These are phyloP conservation scores for Allantophomopsis cytisporea DNA, from an alignment of 2,329 filamentous ascomycete species.

Conservation along the genomic window DNA sequence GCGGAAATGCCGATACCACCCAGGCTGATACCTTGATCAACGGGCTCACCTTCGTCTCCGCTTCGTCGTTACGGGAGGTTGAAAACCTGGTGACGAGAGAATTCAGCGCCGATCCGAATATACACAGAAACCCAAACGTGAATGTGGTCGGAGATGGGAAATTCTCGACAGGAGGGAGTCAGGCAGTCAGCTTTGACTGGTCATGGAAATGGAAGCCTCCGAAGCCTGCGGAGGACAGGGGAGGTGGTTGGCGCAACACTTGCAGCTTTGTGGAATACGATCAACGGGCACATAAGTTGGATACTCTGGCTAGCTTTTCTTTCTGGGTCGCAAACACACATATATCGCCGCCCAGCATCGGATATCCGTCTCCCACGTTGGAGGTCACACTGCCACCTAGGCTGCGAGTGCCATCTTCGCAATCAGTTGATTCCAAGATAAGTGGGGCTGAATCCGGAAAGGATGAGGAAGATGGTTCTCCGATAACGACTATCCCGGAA, in stretches of 20 bases:
- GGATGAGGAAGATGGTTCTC: constrained; percentile 35
- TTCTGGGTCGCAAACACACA: constrained; percentile 81
- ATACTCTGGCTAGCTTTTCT: constrained; percentile 82
- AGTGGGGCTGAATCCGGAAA: constrained; percentile 47
- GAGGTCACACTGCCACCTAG: constrained; percentile 61
- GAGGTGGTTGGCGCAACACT: constrained; percentile 87
- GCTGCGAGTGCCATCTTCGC: constrained; percentile 71
- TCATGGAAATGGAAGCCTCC: constrained; percentile 95
- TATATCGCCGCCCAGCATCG: constrained; percentile 42
- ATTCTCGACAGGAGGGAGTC: constrained; percentile 69
- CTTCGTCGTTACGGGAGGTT: constrained; percentile 71
- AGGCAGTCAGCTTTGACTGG: constrained; percentile 85
- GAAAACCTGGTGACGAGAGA: constrained; percentile 90
- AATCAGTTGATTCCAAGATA: constrained; percentile 73
- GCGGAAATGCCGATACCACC: constrained; percentile 29
- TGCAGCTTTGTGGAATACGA: constrained; percentile 99
- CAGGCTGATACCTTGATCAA: constrained; percentile 64
- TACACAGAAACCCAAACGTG: constrained; percentile 95
- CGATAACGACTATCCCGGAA: no score
- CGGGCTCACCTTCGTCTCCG: constrained; percentile 85
- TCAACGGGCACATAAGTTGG: constrained; percentile 74
- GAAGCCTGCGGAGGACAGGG: constrained; percentile 65
- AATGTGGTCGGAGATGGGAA: constrained; percentile 91
- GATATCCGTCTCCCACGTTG: constrained; percentile 50
- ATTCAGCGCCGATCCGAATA: constrained; percentile 91